Base-by-base conservation (phyloP, 2,329 filamentous ascomycete species). In the Microcyclospora pomicola region DNA sequence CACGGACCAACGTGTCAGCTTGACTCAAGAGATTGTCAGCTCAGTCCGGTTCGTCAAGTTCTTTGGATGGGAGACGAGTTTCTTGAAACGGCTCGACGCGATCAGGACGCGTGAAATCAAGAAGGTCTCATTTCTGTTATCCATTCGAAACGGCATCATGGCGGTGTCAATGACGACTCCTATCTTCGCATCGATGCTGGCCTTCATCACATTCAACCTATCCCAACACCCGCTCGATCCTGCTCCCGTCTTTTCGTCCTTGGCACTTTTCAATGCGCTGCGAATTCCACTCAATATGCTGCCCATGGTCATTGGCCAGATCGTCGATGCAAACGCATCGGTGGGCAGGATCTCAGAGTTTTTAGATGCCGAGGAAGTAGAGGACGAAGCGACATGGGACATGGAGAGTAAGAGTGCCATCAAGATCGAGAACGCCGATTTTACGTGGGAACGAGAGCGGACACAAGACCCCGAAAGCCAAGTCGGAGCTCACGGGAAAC, bases 1-100 rank as follows among this genome's bases (percentile, higher is more conserved):
- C 42, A 96, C 88, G 2, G 88, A 96, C 56, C 82, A 92, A 61
- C 76, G 88, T 45, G 87, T 96, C 6, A 82, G 82, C 37, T 66
- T 96, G 27, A 95, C 86, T 0, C 87, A 95, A 55, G 88, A 96
- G 56, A 93, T 96, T 36, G 55, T 96, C 11, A 80, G 86, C 49
- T 83, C 85, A 0, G 87, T 95, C 15, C 75, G 87, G 16, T 95
- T 96, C 53, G 88, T 96, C 62, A 96, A 96, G 59, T 95, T 77
- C 59, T 96, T 95, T 55, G 87, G 86, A 6, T 96, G 88, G 88
- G 88, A 96, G 57, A 80, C 73, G 41, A 81, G 83, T 27, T 95
- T 96, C 54, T 65, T 95, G 10, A 69, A 77, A 36, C 77, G 86
- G 11, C 69, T 95, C 12, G 74, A 75, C 35, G 71, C 77, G 15